Base-by-base conservation (phyloP, 2,329 filamentous ascomycete species). In the Pseudophaeomoniella oleicola region DNA sequence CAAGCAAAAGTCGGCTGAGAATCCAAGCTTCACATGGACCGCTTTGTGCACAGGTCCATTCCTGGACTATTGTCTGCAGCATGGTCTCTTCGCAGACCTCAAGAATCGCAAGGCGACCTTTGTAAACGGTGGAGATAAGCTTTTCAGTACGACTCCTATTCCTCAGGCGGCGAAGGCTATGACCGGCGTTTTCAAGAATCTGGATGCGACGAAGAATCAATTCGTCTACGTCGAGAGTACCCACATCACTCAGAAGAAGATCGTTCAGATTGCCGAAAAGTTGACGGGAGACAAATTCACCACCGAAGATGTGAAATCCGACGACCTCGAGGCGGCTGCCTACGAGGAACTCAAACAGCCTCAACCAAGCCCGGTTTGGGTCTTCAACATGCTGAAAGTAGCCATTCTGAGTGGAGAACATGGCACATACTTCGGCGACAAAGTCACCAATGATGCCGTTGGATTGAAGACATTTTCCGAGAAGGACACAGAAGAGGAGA, bases 171-270 rank as follows among this genome's bases (percentile, higher is more conserved):
- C 52, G 0, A 54, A 63, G 15, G 66, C 62, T 1, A 57, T 76
- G 0, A 61, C 64, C 0, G 65, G 62, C 0, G 54, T 73, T 2
- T 50, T 75, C 2, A 39, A 46, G 5, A 57, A 73, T 36, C 63
- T 59, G 0, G 60, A 66, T 2, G 63, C 69, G 47, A 75, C 72
- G 2, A 40, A 62, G 50, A 75, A 78, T 47, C 56, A 61, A 3
- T 39, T 49, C 2, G 56, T 76, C 2, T 60, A 58, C 39, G 51
- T 71, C n/a, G 50, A 66, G 4, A 60, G 64, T 16, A 51, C 60
- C 6, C 51, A 57, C 3, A 51, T 62, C 12, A 62, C 64, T 0
- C 70, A 72, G 49, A 58, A 58, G 12, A 36, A 57, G 33, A 39
- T 66, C 0, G 32, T 60, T 2, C 51, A 46, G 1, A 42, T 53